A percentile compares a stretch with the other conserved stretches of the same genome.
Evolutionary conservation across 768 basidiomycete species (phyloP).

Genomic region (Mycena haematopus): DNA sequence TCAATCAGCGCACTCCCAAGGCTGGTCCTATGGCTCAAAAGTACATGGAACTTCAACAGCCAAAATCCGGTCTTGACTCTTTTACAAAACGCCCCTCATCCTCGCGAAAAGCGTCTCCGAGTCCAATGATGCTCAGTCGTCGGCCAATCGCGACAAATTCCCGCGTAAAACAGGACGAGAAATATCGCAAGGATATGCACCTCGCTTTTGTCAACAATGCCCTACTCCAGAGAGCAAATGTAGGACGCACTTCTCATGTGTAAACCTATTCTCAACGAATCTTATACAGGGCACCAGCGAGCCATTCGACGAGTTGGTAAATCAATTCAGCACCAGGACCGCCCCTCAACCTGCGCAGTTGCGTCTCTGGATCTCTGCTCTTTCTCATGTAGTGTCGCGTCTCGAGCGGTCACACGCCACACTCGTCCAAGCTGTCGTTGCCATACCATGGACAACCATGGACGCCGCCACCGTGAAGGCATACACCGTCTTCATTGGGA

Average conservation of each 20-base stretch:
- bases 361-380: conserved; percentile 81
- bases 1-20: conserved; percentile 75
- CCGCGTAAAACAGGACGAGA: conserved; percentile 77
- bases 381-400: conserved; percentile 92
- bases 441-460: conserved; percentile 92
- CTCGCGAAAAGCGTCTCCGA: conserved; percentile 37
- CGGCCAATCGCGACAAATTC: conserved; percentile 83
- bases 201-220: conserved; percentile 84
- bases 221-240: conserved; percentile 72
- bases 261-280: conserved; percentile 27
- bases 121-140: conserved; percentile 36
- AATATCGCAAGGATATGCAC: conserved; percentile 82
- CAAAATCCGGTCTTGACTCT: conserved; percentile 51
- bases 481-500: conserved; percentile 88
- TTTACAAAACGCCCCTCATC: conserved; percentile 47
- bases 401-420: conserved; percentile 81
- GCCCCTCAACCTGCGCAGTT: conserved; percentile 60
- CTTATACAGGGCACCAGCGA: conserved; percentile 70
- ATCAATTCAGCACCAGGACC: conserved; percentile 74
- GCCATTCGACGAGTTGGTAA: conserved; percentile 87
- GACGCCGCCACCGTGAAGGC: conserved; percentile 85
- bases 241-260: conserved; percentile 44
- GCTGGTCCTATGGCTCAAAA: conserved; percentile 61
- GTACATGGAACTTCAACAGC: conserved; percentile 47
- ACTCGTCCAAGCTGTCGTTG: conserved; percentile 86